A percentile compares a stretch with the other conserved stretches of the same genome.
These are phyloP conservation scores for Globisporangium acanthophoron DNA, from an alignment of 352 stramenopile species.

Conservation along the genomic window DNA sequence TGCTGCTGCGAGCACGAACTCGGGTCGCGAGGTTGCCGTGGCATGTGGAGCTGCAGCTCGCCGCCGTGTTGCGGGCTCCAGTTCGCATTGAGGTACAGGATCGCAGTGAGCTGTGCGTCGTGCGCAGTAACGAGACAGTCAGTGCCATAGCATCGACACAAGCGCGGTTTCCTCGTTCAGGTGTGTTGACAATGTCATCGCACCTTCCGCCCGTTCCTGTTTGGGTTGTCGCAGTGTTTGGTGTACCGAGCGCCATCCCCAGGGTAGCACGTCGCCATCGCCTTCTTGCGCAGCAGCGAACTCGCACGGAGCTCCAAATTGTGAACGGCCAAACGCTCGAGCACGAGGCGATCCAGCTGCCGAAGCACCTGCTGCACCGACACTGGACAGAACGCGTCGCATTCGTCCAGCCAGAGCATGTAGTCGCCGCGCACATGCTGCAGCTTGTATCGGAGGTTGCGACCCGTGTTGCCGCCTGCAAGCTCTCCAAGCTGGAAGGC, in stretches of 20 bases:
- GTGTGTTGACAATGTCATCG: no score
- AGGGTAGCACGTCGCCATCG: slow-evolving; percentile 50
- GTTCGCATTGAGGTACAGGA: slow-evolving; percentile 43
- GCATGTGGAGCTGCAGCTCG: slow-evolving; percentile 24
- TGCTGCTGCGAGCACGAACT: no score
- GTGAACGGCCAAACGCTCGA: slow-evolving; percentile 18
- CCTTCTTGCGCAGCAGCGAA: slow-evolving; percentile 34
- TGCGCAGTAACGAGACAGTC: background rate
- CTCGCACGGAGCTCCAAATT: slow-evolving; percentile 23
- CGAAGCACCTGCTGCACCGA: slow-evolving; percentile 19
- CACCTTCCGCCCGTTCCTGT: slow-evolving; percentile 35
- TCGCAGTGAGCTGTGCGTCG: slow-evolving; percentile 26
- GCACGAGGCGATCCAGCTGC: slow-evolving; percentile 33
- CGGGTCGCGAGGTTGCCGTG: background rate
- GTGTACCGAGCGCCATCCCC: slow-evolving; percentile 34
- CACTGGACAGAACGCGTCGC: slow-evolving; percentile 24
- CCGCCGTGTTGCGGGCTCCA: slow-evolving; percentile 28
- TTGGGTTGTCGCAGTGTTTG: slow-evolving; percentile 48
- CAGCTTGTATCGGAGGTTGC: slow-evolving; percentile 44
- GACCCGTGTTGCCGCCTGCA: slow-evolving; percentile 34
- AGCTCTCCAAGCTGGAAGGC: slow-evolving; percentile 31
- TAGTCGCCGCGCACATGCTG: slow-evolving; percentile 39
- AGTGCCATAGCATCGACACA: background rate
- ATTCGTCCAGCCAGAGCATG: slow-evolving; percentile 42
- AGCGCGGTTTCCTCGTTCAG: background rate